Base-by-base conservation (phyloP, 176 grass and related monocot species). In the Oryza officinalis region DNA sequence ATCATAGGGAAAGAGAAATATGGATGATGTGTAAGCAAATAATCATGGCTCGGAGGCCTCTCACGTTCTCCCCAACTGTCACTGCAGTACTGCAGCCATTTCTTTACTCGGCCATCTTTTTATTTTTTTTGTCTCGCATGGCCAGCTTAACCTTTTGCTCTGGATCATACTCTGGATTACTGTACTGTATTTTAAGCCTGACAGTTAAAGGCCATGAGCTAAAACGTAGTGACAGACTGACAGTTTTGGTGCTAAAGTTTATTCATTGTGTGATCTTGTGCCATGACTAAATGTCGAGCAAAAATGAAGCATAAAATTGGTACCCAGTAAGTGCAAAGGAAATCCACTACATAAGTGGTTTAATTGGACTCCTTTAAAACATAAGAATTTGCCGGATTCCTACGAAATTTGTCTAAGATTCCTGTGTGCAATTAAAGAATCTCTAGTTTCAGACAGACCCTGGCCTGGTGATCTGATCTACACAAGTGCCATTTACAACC, bases 41-140 rank as follows among this genome's bases (percentile, higher is more conserved):
- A 23, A 23, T 25, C 23, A 12, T 63, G 60, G 60, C n/a, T 11
- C 10, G 4, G 10, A 63, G 60, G 10, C 60, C 22, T 43, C 49
- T 10, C 77, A 68, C 63, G 77, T 67, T 80, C 41, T 80, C 20
- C 17, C 20, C 43, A 68, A 80, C 77, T 50, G 64, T 68, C 27
- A 80, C 63, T 47, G 26, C 27, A 22, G 44, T 52, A n/a, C 18
- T 22, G 20, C 44, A 80, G 28, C 44, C 27, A 35, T 52, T 76
- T 76, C 45, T 67, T 76, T 76, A 84, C 73, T 49, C 20, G 6
- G 6, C 20, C 20, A 57, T 57, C 52, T 57, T 8, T 20, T 57
- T 57, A 57, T 57, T 4, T 54, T 1, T 57, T 18, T n/a, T 57
- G 20, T 57, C 52, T 57, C 18, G 52, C 52, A 57, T 57, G 52